Percentiles rank a stretch among this genome's conserved stretches.
phyloP scores from a whole-genome alignment of 2,329 filamentous ascomycete genomes.

The Apiospora saccharicola region DNA sequence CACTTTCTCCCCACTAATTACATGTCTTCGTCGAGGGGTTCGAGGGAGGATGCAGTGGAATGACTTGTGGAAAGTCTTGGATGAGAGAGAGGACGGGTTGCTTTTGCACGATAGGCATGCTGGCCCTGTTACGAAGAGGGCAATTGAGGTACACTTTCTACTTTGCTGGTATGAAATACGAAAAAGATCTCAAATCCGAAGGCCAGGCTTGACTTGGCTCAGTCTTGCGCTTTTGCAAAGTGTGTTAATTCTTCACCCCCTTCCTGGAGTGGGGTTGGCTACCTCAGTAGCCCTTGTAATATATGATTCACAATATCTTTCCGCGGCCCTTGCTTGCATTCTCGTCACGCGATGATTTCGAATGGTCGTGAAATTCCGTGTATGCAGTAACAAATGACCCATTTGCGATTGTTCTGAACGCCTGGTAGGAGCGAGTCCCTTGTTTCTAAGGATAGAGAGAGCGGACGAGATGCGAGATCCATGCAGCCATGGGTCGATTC shows the following conservation, averaged over 20 bases:
- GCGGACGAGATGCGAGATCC: constrained; percentile 5
- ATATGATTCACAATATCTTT: not conserved
- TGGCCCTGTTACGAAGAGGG: not conserved
- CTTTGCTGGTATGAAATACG: constrained; percentile 24
- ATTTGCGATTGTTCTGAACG: not conserved
- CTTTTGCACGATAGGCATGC: constrained; percentile 14
- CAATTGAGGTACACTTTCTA: constrained; percentile 16
- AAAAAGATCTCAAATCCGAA: constrained; percentile 9
- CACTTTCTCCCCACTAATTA: not conserved
- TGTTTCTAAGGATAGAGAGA: constrained; percentile 9
- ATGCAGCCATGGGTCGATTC: constrained; percentile 5
- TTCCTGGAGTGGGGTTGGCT: not conserved
- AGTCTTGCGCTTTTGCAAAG: not conserved
- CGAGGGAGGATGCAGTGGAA: constrained; percentile 5
- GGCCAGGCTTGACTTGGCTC: constrained; percentile 1
- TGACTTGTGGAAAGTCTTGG: not conserved
- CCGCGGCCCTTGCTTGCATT: not conserved
- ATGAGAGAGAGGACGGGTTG: constrained; percentile 18
- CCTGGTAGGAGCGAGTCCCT: not conserved
- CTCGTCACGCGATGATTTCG: not conserved
- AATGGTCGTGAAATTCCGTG: not conserved
- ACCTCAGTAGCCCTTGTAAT: not conserved
- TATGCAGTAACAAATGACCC: not conserved
- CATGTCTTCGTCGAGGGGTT: not conserved
- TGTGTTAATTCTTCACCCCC: not conserved